A percentile compares a stretch with the other conserved stretches of the same genome.
Conservation (phyloP, 2,329 filamentous ascomycete genomes). For the Cercospora zeina region DNA sequence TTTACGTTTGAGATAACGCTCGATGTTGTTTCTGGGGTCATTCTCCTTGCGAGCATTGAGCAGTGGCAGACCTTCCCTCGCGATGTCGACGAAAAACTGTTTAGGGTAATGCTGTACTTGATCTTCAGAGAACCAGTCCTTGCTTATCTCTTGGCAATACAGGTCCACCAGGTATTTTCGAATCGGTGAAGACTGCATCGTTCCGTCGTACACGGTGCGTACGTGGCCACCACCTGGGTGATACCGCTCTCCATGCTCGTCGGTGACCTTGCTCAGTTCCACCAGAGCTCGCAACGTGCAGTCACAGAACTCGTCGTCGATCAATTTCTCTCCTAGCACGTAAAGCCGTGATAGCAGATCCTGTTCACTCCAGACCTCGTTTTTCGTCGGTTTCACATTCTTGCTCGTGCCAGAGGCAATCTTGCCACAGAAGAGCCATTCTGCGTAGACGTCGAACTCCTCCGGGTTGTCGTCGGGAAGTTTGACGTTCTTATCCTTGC, state of each 20-base stretch:
- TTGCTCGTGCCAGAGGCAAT: background rate
- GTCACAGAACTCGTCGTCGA: slow-evolving; percentile 11
- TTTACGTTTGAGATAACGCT: background rate
- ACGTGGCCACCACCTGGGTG: background rate
- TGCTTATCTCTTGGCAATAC: background rate
- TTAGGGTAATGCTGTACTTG: background rate
- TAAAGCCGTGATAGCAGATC: background rate
- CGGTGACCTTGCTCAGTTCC: background rate
- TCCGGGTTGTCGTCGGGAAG: slow-evolving; percentile 10
- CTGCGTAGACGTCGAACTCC: background rate
- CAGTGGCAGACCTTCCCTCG: no score
- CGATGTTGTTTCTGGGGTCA: background rate
- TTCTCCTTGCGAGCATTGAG: no score
- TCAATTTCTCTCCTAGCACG: slow-evolving; percentile 13
- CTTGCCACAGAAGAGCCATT: slow-evolving; percentile 6
- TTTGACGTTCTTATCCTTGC: slow-evolving; percentile 1
- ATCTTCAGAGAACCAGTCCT: background rate
- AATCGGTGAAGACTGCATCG: background rate
- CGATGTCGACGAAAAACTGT: background rate
- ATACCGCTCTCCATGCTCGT: background rate
- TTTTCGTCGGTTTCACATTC: background rate
- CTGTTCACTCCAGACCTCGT: background rate
- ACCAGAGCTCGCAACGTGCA: background rate
- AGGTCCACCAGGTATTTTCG: slow-evolving; percentile 4
- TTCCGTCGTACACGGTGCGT: background rate